Conservation (phyloP, 768 basidiomycete species). For the Boletus edulis region DNA sequence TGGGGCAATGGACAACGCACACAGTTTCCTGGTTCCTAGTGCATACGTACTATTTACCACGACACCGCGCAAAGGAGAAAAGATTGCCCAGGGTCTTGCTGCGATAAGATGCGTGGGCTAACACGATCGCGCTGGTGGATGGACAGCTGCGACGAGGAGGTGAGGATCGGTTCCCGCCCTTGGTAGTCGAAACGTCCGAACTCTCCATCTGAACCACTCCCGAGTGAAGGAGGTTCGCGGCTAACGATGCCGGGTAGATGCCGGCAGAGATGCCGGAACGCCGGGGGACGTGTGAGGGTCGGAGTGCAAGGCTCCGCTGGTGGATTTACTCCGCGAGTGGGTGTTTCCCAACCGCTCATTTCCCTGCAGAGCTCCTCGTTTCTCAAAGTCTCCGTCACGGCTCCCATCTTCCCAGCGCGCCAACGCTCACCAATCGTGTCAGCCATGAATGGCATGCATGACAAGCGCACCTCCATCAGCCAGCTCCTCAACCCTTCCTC, state of each 20-base stretch:
- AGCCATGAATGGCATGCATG: constrained; percentile 43
- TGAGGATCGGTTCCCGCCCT: too few relatives aligned
- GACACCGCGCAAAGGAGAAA: background rate
- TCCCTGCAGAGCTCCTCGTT: constrained; percentile 23
- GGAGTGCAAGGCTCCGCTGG: constrained; percentile 31
- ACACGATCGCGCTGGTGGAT: background rate
- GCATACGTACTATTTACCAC: constrained; percentile 17
- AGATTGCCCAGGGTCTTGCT: too few relatives aligned
- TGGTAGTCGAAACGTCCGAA: too few relatives aligned
- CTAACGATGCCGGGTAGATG: constrained; percentile 17
- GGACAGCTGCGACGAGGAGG: background rate
- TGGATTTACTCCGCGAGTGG: constrained; percentile 31
- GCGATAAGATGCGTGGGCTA: background rate
- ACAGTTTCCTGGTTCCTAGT: background rate
- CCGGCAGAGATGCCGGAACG: constrained; percentile 24
- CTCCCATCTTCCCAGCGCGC: constrained; percentile 2
- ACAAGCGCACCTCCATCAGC: constrained; percentile 51
- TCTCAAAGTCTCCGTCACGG: constrained; percentile 11
- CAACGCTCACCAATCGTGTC: constrained; percentile 13
- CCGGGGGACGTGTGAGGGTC: constrained; percentile 16
- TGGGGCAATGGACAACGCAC: background rate
- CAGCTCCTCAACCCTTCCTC: constrained; percentile 50
- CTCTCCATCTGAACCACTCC: too few relatives aligned
- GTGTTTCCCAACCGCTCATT: constrained; percentile 31
- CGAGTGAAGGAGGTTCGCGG: constrained; percentile 28